Percentiles rank a stretch among this genome's conserved stretches.
Evolutionary conservation across 495 filamentous ascomycete genomes (phyloP).

Genomic region (Aspergillus biplanus): DNA sequence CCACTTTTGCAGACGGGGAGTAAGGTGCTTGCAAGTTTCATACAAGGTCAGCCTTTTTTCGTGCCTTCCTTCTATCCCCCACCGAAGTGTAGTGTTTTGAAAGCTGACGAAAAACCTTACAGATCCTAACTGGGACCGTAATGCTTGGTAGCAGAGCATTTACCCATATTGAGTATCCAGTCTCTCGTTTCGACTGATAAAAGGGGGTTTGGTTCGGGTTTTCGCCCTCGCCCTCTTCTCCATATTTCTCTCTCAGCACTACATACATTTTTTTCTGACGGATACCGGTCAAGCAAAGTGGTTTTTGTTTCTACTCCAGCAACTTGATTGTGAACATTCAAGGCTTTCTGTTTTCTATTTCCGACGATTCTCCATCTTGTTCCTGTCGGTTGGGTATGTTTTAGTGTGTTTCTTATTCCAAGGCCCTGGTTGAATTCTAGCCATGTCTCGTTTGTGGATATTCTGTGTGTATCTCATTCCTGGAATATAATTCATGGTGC

Average conservation of each 20-base stretch:
- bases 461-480: too few species aligned
- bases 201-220: neutral
- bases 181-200: neutral
- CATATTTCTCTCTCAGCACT: neutral
- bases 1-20: slow-evolving; percentile 96
- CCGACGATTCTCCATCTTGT: slow-evolving; percentile 2
- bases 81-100: neutral
- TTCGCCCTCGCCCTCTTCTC: neutral
- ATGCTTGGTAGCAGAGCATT: slow-evolving; percentile 38
- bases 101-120: slow-evolving; percentile 13
- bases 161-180: neutral
- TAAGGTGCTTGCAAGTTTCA: slow-evolving; percentile 92
- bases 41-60: slow-evolving; percentile 73
- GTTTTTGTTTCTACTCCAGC: slow-evolving; percentile 15
- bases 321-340: slow-evolving; percentile 3
- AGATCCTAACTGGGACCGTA: slow-evolving; percentile 45
- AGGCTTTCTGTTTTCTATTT: neutral
- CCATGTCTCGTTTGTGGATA: too few species aligned
- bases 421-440: neutral
- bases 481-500: too few species aligned
- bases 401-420: neutral
- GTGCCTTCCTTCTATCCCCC: slow-evolving; percentile 5
- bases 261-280: neutral
- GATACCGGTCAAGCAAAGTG: slow-evolving; percentile 12
- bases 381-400: slow-evolving; percentile 4